Conservation (phyloP, 106 monocot species). For the Gastrodia elata region DNA sequence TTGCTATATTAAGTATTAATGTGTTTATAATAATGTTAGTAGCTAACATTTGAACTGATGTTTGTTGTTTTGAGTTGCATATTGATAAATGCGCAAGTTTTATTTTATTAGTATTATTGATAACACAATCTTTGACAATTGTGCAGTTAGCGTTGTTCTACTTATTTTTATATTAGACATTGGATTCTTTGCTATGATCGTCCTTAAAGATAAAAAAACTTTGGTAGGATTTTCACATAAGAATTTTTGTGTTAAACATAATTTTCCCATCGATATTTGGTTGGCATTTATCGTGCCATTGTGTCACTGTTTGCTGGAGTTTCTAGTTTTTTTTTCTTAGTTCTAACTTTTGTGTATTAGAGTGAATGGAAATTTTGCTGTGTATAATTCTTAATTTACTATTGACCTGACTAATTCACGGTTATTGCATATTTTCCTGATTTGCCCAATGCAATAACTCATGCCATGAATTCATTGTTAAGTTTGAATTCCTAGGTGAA, state of each 20-base stretch:
- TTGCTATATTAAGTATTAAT: no score
- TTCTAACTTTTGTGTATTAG: not conserved
- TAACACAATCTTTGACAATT: not conserved
- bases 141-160: not conserved
- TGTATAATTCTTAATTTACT: not conserved
- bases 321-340: not conserved
- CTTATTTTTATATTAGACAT: not conserved
- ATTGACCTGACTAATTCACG: conserved; percentile 2
- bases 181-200: not conserved
- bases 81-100: no score
- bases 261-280: not conserved
- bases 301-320: not conserved
- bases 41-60: no score
- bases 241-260: not conserved
- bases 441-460: not conserved
- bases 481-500: not conserved
- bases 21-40: no score
- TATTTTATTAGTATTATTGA: no score
- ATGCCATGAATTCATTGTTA: not conserved
- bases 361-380: not conserved
- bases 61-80: no score
- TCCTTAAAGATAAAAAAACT: not conserved
- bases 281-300: not conserved
- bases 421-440: not conserved
- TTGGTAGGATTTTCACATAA: not conserved